Evolutionary conservation across 805 yeast genomes (phyloP).

Genomic region (Nakazawaea holstii): DNA sequence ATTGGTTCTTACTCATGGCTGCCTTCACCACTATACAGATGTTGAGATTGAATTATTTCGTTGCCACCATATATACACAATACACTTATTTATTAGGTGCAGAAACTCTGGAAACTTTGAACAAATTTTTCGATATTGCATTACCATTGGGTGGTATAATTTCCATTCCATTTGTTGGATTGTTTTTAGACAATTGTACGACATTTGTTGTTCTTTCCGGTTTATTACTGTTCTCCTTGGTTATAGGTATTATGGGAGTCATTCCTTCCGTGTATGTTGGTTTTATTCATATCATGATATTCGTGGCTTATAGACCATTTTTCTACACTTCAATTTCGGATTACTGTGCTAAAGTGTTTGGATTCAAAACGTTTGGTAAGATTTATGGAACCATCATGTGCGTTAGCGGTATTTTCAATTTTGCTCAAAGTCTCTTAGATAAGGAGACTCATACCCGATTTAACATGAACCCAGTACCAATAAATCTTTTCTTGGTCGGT

Average conservation of each 20-base stretch:
- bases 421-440: slow-evolving; percentile 42
- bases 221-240: slow-evolving; percentile 34
- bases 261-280: slow-evolving; percentile 36
- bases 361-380: slow-evolving; percentile 56
- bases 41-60: slow-evolving; percentile 54
- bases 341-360: slow-evolving; percentile 59
- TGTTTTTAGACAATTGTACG: slow-evolving; percentile 42
- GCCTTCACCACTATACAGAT: slow-evolving; percentile 48
- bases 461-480: slow-evolving; percentile 50
- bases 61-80: slow-evolving; percentile 54
- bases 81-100: slow-evolving; percentile 41
- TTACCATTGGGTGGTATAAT: slow-evolving; percentile 53
- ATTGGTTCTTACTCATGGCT: slow-evolving; percentile 48
- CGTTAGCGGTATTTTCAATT: slow-evolving; percentile 45
- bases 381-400: slow-evolving; percentile 54
- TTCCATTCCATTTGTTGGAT: slow-evolving; percentile 49
- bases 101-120: slow-evolving; percentile 32
- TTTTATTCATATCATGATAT: slow-evolving; percentile 37
- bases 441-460: slow-evolving; percentile 44
- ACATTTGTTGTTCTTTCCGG: slow-evolving; percentile 37
- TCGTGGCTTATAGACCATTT: slow-evolving; percentile 52
- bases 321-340: slow-evolving; percentile 54
- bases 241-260: slow-evolving; percentile 45
- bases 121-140: slow-evolving; percentile 45
- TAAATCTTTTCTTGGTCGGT: slow-evolving; percentile 34